Conservation (phyloP, 2,329 filamentous ascomycete genomes). For the Colletotrichum sidae region DNA sequence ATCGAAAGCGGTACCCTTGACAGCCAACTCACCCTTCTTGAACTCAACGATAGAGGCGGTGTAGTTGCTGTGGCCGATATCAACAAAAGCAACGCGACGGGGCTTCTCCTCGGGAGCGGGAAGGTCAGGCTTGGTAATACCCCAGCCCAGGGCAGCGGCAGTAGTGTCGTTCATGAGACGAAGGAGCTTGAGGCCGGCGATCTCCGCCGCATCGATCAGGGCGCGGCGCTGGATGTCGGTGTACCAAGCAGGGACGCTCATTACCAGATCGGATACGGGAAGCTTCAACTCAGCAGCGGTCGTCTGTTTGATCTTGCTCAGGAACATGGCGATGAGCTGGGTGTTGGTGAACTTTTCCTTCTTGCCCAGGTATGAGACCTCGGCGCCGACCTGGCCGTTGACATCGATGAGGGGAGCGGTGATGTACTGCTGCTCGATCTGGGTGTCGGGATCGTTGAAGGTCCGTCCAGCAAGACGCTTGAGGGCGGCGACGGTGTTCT, state of each 20-base stretch:
- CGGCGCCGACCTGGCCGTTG: constrained; percentile 93
- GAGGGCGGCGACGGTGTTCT: constrained; percentile 95
- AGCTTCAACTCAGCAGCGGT: constrained; percentile 88
- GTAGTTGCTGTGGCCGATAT: constrained; percentile 97
- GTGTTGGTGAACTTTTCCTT: constrained; percentile 96
- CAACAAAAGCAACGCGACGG: constrained; percentile 88
- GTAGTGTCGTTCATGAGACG: constrained; percentile 98
- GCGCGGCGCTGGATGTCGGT: constrained; percentile 92
- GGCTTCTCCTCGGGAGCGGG: constrained; percentile 91
- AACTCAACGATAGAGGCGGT: constrained; percentile 95
- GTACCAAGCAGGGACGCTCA: constrained; percentile 97
- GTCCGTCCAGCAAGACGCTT: constrained; percentile 92
- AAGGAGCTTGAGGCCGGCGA: constrained; percentile 92
- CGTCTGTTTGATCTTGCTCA: constrained; percentile 93
- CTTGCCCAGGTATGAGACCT: constrained; percentile 93
- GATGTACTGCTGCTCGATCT: constrained; percentile 92
- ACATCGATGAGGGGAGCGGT: constrained; percentile 88
- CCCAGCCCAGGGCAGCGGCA: constrained; percentile 93
- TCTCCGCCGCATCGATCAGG: constrained; percentile 90
- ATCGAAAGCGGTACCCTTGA: constrained; percentile 93
- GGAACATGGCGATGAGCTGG: constrained; percentile 93
- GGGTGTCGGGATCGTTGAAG: constrained; percentile 89
- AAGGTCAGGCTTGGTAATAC: constrained; percentile 97
- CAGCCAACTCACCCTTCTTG: constrained; percentile 93
- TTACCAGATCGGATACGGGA: constrained; percentile 90